phyloP scores from a whole-genome alignment of 2,329 filamentous ascomycete species.

The Cryphonectria nitschkei region DNA sequence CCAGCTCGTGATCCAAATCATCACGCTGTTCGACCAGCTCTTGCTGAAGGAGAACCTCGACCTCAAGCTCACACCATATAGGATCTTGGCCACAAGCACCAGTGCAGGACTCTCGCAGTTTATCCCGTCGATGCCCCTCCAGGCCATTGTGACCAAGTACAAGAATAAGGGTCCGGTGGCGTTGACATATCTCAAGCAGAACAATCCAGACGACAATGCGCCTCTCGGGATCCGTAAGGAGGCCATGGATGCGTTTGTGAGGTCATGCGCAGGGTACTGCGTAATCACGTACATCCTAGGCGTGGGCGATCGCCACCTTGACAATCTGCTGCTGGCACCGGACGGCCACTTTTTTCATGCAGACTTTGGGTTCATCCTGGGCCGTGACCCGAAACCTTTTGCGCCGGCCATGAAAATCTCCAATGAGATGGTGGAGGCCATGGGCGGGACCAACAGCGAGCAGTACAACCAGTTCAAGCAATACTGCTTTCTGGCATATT shows the following conservation, averaged over 20 bases:
- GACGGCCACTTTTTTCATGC: constrained; percentile 97
- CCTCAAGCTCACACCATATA: constrained; percentile 92
- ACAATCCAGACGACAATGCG: constrained; percentile 84
- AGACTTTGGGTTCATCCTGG: constrained; percentile 97
- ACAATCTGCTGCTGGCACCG: constrained; percentile 89
- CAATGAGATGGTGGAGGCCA: constrained; percentile 98
- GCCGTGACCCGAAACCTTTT: constrained; percentile 95
- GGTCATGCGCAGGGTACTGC: constrained; percentile 95
- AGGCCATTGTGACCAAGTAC: constrained; percentile 82
- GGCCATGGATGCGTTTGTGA: constrained; percentile 91
- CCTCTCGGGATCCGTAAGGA: constrained; percentile 88
- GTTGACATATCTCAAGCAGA: constrained; percentile 81
- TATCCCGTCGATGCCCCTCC: constrained; percentile 82
- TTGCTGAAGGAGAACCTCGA: constrained; percentile 96
- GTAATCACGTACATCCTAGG: constrained; percentile 98
- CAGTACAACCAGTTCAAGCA: constrained; percentile 91
- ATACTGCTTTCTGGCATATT: constrained; percentile 94
- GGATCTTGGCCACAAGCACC: constrained; percentile 90
- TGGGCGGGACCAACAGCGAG: constrained; percentile 82
- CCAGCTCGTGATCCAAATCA: constrained; percentile 95
- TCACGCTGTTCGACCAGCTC: constrained; percentile 95
- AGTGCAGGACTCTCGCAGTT: constrained; percentile 92
- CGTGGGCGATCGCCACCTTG: constrained; percentile 92
- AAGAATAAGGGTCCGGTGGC: constrained; percentile 65
- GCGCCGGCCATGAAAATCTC: constrained; percentile 96